Percentiles rank a stretch among this genome's conserved stretches.
Conservation (phyloP, 352 stramenopile genomes). For the Phytophthora constricta region DNA sequence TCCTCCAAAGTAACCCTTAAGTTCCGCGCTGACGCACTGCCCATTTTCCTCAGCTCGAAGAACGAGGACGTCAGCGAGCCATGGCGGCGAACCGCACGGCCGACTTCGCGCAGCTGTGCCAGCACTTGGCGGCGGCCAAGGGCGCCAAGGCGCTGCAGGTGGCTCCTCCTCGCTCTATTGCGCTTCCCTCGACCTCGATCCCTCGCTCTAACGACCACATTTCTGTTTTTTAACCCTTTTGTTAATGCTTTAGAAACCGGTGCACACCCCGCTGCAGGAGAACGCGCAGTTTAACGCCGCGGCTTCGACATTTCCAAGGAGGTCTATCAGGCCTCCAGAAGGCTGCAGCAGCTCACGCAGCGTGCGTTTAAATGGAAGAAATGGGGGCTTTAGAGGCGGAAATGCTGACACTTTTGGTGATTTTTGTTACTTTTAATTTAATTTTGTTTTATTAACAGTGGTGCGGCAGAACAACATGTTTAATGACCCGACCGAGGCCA, state of each 20-base stretch:
- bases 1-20: too few relatives aligned
- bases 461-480: conserved; percentile 92
- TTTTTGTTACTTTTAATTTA: too few relatives aligned
- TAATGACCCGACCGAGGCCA: conserved; percentile 84
- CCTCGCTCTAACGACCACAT: not conserved
- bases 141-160: conserved; percentile 39
- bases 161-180: not conserved
- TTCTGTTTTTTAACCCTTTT: not conserved
- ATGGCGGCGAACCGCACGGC: conserved; percentile 77
- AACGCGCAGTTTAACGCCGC: conserved; percentile 84
- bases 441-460: conserved; percentile 48
- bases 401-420: not conserved
- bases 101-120: conserved; percentile 74
- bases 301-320: conserved; percentile 83
- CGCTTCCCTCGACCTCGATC: not conserved
- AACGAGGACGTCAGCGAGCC: too few relatives aligned
- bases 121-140: conserved; percentile 52
- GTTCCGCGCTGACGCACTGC: too few relatives aligned
- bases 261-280: conserved; percentile 62
- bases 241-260: conserved; percentile 39
- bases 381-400: not conserved
- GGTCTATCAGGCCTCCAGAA: conserved; percentile 80
- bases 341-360: conserved; percentile 82
- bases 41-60: too few relatives aligned
- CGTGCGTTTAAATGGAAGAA: conserved; percentile 43